Evolutionary conservation across 2,329 filamentous ascomycete genomes (phyloP).

Genomic region (Coniochaeta ligniaria): DNA sequence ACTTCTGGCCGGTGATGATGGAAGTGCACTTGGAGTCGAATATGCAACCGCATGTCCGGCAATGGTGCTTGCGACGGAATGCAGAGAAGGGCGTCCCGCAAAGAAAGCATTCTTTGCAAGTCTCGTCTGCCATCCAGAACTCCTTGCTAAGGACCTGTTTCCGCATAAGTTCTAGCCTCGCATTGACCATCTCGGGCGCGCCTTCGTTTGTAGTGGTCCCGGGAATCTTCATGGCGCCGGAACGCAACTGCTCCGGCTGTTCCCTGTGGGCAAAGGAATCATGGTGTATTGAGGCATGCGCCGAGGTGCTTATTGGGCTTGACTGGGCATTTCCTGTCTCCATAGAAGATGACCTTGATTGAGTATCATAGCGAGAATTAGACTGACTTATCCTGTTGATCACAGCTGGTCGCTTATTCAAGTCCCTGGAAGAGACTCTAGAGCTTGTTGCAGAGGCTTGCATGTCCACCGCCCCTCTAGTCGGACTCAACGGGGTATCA

Average conservation of each 20-base stretch:
- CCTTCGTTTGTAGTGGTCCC: conserved; percentile 49
- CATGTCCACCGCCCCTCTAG: conserved; percentile 25
- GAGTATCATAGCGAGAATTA: conserved; percentile 30
- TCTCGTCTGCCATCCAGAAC: conserved; percentile 99
- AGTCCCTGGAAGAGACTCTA: conserved; percentile 22
- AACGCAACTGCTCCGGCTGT: conserved; percentile 34
- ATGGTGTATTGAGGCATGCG: conserved; percentile 50
- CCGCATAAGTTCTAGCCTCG: conserved; percentile 63
- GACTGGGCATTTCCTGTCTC: conserved; percentile 50
- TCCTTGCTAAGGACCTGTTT: conserved; percentile 88
- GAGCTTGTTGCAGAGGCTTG: conserved; percentile 16
- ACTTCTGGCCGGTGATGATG: conserved; percentile 78
- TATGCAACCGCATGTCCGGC: conserved; percentile 92
- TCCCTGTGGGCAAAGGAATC: conserved; percentile 45
- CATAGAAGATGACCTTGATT: conserved; percentile 51
- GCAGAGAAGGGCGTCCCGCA: conserved; percentile 88
- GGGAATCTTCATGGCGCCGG: conserved; percentile 43
- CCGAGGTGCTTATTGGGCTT: conserved; percentile 50
- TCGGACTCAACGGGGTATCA: conserved; percentile 36
- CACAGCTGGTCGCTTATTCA: conserved; percentile 38
- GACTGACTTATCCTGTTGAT: conserved; percentile 48
- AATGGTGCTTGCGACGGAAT: conserved; percentile 94
- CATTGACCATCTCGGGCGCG: conserved; percentile 51
- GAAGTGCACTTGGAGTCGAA: conserved; percentile 96
- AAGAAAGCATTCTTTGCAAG: conserved; percentile 92